Evolutionary conservation across 1,139 yeast genomes (phyloP).

Genomic region (Ashbya aceris): DNA sequence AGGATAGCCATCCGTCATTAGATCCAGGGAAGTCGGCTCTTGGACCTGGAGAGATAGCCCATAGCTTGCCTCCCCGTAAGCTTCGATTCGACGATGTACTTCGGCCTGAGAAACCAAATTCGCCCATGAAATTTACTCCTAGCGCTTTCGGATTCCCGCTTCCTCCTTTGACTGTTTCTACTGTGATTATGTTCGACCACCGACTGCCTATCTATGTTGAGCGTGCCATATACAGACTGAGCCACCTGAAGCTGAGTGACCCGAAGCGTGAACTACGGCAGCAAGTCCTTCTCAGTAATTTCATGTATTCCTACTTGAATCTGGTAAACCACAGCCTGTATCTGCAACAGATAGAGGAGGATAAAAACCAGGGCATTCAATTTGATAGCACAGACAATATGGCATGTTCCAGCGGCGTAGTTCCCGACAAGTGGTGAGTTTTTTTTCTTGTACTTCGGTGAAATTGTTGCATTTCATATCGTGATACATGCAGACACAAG

Average conservation of each 20-base stretch:
- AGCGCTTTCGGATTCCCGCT: slow-evolving; percentile 81
- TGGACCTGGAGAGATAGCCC: slow-evolving; percentile 2
- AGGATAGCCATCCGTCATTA: too few species aligned
- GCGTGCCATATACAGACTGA: slow-evolving; percentile 84
- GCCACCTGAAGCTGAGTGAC: slow-evolving; percentile 88
- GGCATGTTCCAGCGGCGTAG: too few species aligned
- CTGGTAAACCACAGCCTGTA: slow-evolving; percentile 83
- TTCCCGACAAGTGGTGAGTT: too few species aligned
- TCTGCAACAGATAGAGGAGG: slow-evolving; percentile 46
- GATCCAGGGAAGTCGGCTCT: slow-evolving; percentile 5
- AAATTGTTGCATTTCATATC: too few species aligned
- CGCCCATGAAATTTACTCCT: slow-evolving; percentile 68
- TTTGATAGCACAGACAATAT: neutral
- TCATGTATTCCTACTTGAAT: slow-evolving; percentile 95
- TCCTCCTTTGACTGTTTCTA: slow-evolving; percentile 69
- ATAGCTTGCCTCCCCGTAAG: slow-evolving; percentile 27
- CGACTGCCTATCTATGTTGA: slow-evolving; percentile 93
- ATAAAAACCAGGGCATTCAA: slow-evolving; percentile 6
- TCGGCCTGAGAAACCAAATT: slow-evolving; percentile 41
- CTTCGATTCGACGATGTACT: slow-evolving; percentile 29
- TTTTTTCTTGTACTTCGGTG: too few species aligned
- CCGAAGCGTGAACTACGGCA: slow-evolving; percentile 85
- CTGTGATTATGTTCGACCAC: slow-evolving; percentile 69
- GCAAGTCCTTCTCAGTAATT: slow-evolving; percentile 85
- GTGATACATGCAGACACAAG: too few species aligned